A percentile compares a stretch with the other conserved stretches of the same genome.
phyloP scores from a whole-genome alignment of 176 grass and related monocot species.

The Areca catechu region DNA sequence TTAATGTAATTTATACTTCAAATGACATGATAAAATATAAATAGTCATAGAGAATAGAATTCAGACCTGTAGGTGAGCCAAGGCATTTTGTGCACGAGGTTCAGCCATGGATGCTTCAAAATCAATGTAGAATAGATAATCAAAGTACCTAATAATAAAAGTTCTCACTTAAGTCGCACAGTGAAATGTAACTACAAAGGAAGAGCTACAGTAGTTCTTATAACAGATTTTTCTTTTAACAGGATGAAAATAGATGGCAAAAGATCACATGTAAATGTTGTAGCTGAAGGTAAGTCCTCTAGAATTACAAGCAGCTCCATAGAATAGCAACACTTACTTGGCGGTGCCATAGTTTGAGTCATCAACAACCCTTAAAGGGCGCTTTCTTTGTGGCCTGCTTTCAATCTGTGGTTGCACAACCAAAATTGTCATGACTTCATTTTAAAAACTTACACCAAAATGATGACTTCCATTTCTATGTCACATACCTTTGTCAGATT shows the following conservation, averaged over 20 bases:
- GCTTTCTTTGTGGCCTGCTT: conserved; percentile 39
- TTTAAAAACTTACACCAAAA: neutral
- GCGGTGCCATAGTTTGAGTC: conserved; percentile 32
- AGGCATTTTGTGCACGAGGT: conserved; percentile 41
- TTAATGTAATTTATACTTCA: too few species aligned
- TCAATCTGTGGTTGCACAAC: conserved; percentile 36
- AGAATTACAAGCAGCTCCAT: conserved; percentile 4
- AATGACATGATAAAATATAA: too few species aligned
- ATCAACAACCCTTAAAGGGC: conserved; percentile 43
- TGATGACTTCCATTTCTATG: too few species aligned
- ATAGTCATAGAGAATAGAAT: neutral
- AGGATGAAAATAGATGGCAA: too few species aligned
- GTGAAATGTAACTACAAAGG: neutral
- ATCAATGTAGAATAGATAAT: conserved; percentile 62
- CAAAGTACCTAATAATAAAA: conserved; percentile 36
- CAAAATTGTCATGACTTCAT: neutral
- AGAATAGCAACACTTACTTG: conserved; percentile 24
- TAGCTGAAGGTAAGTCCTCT: neutral
- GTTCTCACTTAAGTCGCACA: neutral
- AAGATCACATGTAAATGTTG: too few species aligned
- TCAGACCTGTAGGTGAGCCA: conserved; percentile 41
- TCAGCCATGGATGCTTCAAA: conserved; percentile 59
- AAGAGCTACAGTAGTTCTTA: neutral
- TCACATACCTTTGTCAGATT: conserved; percentile 44
- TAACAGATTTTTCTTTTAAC: neutral